phyloP scores from a whole-genome alignment of 2,329 filamentous ascomycete species.

The Fusarium denticulatum region DNA sequence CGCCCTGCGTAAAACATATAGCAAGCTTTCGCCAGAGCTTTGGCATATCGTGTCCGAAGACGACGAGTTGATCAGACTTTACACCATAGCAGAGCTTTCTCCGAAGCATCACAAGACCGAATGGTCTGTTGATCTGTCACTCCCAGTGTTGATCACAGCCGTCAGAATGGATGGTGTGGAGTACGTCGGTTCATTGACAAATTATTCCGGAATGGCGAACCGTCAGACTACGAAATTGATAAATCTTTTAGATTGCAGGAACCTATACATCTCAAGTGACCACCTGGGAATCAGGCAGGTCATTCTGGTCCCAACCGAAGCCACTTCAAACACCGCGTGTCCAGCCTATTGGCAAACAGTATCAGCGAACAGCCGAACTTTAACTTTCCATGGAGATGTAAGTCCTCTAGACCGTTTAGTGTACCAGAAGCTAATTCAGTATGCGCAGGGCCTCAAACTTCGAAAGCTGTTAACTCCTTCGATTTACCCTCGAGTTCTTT shows the following conservation, averaged over 20 bases:
- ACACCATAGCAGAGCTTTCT: background rate
- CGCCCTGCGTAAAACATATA: background rate
- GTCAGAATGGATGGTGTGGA: slow-evolving; percentile 10
- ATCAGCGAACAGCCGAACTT: fast-evolving
- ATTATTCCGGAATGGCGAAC: background rate
- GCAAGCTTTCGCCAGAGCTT: slow-evolving; percentile 9
- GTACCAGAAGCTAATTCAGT: background rate
- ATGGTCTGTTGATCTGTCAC: background rate
- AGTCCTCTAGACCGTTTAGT: background rate
- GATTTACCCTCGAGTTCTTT: background rate
- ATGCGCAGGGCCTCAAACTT: slow-evolving; percentile 7
- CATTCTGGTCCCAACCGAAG: background rate
- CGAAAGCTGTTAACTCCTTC: background rate
- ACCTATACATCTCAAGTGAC: slow-evolving; percentile 9
- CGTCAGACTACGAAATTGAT: background rate
- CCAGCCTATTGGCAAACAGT: slow-evolving; percentile 16
- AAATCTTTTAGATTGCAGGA: fast-evolving
- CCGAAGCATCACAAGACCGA: too few relatives aligned
- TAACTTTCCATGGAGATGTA: slow-evolving; percentile 12
- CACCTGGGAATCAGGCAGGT: slow-evolving; percentile 20
- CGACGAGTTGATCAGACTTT: background rate
- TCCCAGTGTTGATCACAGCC: background rate
- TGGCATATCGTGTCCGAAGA: slow-evolving; percentile 3
- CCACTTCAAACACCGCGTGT: fast-evolving
- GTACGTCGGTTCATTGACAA: background rate